Evolutionary conservation across 148 eudicot species (phyloP).

Genomic region (Cornus suecica): DNA sequence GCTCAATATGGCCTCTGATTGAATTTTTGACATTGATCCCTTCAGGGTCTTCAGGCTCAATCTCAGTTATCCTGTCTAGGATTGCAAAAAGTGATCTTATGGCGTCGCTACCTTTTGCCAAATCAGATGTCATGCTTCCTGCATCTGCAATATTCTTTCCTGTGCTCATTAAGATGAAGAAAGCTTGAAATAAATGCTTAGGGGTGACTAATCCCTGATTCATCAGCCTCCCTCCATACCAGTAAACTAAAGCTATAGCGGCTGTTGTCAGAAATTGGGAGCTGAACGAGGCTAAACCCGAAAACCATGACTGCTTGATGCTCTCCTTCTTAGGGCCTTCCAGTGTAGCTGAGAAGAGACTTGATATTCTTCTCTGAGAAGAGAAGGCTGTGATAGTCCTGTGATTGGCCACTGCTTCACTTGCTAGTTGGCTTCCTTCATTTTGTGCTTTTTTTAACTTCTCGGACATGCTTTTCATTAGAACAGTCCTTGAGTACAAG

Average conservation of each 20-base stretch:
- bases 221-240: constrained; percentile 19
- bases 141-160: constrained; percentile 15
- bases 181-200: constrained; percentile 11
- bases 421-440: constrained; percentile 13
- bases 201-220: constrained; percentile 1
- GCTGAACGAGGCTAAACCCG: constrained; percentile 1
- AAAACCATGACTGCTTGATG: constrained; percentile 12
- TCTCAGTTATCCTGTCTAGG: constrained; percentile 9
- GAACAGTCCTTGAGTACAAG: constrained; percentile 7
- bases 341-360: constrained; percentile 8
- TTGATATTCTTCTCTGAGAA: constrained; percentile 6
- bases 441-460: constrained; percentile 11
- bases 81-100: constrained; percentile 8
- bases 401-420: constrained; percentile 19
- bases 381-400: constrained; percentile 13
- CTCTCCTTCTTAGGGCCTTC: constrained; percentile 7
- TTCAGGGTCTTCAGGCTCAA: constrained; percentile 17
- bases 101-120: constrained; percentile 9
- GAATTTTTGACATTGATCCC: not conserved
- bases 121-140: constrained; percentile 19
- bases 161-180: constrained; percentile 18
- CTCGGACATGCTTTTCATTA: constrained; percentile 13
- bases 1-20: constrained; percentile 12
- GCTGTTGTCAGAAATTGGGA: constrained; percentile 16
- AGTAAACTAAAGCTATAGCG: constrained; percentile 7